Percentiles rank a stretch among this genome's conserved stretches.
phyloP scores from a whole-genome alignment of 345 rosid genomes.

The Hevea brasiliensis region DNA sequence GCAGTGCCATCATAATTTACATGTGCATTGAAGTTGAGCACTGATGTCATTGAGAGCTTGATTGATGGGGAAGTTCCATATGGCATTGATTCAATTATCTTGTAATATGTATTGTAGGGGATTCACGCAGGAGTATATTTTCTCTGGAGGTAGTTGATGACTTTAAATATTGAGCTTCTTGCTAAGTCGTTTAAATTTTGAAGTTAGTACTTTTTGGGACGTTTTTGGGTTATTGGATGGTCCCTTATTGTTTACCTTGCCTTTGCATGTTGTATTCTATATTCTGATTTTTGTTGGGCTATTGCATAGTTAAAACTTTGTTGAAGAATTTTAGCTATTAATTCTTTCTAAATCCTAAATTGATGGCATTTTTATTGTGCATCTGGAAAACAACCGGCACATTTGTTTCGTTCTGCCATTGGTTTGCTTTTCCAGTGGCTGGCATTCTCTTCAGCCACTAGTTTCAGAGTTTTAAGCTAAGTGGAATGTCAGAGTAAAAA shows the following conservation, averaged over 20 bases:
- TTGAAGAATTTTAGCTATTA: no score
- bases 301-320: neutral
- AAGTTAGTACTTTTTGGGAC: constrained; percentile 2
- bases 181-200: neutral
- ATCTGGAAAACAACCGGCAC: no score
- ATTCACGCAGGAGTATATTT: constrained; percentile 3
- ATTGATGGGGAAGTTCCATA: neutral
- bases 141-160: neutral
- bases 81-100: neutral
- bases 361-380: no score
- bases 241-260: neutral
- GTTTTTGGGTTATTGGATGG: neutral
- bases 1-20: constrained; percentile 12
- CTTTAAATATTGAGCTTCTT: neutral
- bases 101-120: constrained; percentile 2
- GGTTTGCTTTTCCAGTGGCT: no score
- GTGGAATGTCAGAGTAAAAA: no score
- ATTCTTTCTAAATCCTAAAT: no score
- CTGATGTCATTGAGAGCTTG: neutral
- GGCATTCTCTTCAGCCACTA: no score
- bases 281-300: neutral
- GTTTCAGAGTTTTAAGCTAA: no score
- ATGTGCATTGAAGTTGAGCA: neutral
- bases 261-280: neutral
- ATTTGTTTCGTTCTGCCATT: no score